Base-by-base conservation (phyloP, 1,139 yeast species). In the Kodamaea suecica region DNA sequence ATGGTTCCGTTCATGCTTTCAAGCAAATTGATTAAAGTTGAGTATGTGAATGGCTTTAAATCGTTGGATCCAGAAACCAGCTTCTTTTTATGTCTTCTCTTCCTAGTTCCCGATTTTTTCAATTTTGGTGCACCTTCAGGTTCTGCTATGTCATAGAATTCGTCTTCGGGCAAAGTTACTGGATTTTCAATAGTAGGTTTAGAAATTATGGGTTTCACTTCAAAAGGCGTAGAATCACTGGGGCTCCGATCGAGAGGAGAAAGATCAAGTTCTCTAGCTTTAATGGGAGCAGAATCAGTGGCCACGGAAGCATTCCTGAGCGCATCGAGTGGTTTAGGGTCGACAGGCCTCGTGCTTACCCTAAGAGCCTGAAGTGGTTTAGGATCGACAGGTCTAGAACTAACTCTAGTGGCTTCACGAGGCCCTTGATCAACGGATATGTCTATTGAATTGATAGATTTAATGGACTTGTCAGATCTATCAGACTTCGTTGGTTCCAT, bases 1-100 rank as follows among this genome's bases (percentile, higher is more conserved):
- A 76, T 68, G 2, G 80, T 74, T 5, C 82, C 82, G 49, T 80
- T 81, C 35, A 82, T 78, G 36, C 82, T 78, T 46, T 76, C 80
- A 33, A 80, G 57, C 30, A 80, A 59, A 35, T 73, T 73, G 7
- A 80, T 74, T 33, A 80, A 59, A 0, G 85, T 78, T 31, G 72
- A 72, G 45, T 77, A 74, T 7, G 80, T 74, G 44, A 79, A 78
- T 4, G 83, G 80, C 39, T 66, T 63, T 34, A 73, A 55, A 21
- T 55, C 61, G 29, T 26, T 50, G 45, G n/a, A 10, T 3, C 26
- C 26, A 3, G 19, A 8, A 17, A 48, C 34, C 32, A 49, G 48
- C 23, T 40, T 36, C 27, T 47, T 43, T 33, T 48, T 53, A 12
- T 49, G 53, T 31, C 49, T 48, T 30, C 44, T 38, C 33, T 50